Conservation (phyloP, 768 basidiomycete genomes). For the Lactarius psammicola region DNA sequence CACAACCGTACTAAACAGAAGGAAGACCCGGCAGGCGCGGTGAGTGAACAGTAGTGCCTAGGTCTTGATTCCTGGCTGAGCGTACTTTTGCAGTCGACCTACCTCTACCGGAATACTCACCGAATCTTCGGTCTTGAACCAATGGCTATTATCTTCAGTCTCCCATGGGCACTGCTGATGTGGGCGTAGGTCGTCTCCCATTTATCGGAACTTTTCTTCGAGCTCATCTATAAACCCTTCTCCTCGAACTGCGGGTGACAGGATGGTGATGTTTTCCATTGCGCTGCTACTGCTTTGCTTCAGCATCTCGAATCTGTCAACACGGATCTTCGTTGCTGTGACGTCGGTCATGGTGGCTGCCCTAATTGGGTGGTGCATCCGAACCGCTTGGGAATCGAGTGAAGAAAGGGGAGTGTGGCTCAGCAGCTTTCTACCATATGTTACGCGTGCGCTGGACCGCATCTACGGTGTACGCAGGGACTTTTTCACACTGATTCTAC, state of each 20-base stretch:
- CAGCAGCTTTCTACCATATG: background rate
- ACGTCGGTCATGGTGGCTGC: background rate
- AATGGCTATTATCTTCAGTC: constrained; percentile 20
- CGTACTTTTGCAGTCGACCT: background rate
- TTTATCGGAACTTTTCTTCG: background rate
- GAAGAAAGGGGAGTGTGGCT: background rate
- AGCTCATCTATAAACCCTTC: background rate
- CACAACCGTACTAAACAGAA: constrained; percentile 18
- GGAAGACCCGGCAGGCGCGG: constrained; percentile 15
- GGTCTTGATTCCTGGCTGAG: background rate
- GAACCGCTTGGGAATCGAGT: background rate
- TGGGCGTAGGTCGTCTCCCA: constrained; percentile 17
- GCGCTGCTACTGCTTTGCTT: constrained; percentile 22
- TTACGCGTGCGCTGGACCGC: background rate
- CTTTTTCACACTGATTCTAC: background rate
- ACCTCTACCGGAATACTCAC: constrained; percentile 6
- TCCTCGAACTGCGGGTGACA: background rate
- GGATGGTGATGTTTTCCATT: constrained; percentile 18
- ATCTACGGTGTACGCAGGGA: background rate
- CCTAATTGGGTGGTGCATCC: constrained; percentile 17
- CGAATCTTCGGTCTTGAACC: constrained; percentile 17
- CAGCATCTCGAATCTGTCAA: constrained; percentile 12
- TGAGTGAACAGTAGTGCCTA: background rate
- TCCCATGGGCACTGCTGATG: constrained; percentile 20
- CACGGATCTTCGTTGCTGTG: constrained; percentile 9